phyloP scores from a whole-genome alignment of 345 rosid species.

The Melastoma malabathricum region DNA sequence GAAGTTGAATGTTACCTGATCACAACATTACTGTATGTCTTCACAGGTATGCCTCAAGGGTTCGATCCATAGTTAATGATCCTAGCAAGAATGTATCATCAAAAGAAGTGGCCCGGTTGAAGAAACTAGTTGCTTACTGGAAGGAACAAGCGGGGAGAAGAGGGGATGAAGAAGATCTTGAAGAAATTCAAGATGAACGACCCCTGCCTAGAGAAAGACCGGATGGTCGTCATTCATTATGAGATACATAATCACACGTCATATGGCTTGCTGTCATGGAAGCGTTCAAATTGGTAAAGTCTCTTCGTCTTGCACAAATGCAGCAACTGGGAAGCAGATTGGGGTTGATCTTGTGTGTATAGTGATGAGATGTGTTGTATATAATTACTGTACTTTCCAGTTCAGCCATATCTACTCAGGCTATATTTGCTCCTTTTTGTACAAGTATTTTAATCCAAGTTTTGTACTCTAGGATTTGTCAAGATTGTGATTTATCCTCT shows the following conservation, averaged over 20 bases:
- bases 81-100: conserved; percentile 77
- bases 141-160: conserved; percentile 82
- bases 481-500: neutral
- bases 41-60: conserved; percentile 83
- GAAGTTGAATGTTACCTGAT: neutral
- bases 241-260: conserved; percentile 2
- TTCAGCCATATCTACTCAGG: neutral
- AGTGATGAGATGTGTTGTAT: conserved; percentile 5
- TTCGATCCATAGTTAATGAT: conserved; percentile 77
- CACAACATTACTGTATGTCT: neutral
- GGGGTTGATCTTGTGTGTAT: conserved; percentile 5
- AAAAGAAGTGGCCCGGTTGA: conserved; percentile 76
- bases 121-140: conserved; percentile 72
- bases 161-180: conserved; percentile 63
- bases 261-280: neutral
- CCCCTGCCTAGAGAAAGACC: conserved; percentile 23
- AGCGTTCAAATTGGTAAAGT: neutral
- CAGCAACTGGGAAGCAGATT: neutral
- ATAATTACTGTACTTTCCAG: conserved; percentile 1
- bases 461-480: conserved; percentile 1
- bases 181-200: conserved; percentile 69
- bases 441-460: neutral
- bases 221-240: conserved; percentile 48
- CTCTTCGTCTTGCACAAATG: neutral
- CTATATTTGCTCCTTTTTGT: neutral